phyloP scores from a whole-genome alignment of 768 basidiomycete species.

The Neoboletus magnificus region DNA sequence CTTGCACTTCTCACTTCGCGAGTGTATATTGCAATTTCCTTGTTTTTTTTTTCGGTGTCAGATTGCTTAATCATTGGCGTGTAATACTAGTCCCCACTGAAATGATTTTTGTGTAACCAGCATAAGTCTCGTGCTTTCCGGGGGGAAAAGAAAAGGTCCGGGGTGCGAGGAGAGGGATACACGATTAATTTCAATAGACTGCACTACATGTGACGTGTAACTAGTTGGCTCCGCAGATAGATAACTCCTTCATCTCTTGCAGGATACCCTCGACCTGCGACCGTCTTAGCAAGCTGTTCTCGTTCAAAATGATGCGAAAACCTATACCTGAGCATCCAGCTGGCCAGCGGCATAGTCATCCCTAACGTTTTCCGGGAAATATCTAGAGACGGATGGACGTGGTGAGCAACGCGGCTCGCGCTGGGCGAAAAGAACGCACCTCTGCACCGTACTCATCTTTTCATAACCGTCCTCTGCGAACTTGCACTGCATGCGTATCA shows the following conservation, averaged over 20 bases:
- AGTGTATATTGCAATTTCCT: conserved; percentile 20
- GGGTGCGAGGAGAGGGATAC: conserved; percentile 3
- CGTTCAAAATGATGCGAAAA: neutral
- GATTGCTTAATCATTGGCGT: conserved; percentile 16
- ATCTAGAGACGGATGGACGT: conserved; percentile 42
- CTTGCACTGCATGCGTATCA: conserved; percentile 97
- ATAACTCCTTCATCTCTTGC: conserved; percentile 94
- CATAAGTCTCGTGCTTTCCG: conserved; percentile 1
- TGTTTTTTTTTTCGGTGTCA: conserved; percentile 1
- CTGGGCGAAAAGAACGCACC: conserved; percentile 38
- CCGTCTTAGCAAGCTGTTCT: neutral
- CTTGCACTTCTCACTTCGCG: conserved; percentile 10
- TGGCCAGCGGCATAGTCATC: conserved; percentile 98
- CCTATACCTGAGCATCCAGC: conserved; percentile 81
- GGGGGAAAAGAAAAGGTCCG: neutral
- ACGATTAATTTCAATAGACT: neutral
- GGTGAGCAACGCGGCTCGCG: neutral
- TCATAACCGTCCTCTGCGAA: conserved; percentile 99
- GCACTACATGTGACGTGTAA: neutral
- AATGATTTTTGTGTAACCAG: conserved; percentile 12
- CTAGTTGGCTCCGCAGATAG: conserved; percentile 76
- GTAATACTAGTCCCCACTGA: conserved; percentile 18
- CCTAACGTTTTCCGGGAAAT: conserved; percentile 84
- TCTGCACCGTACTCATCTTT: conserved; percentile 90
- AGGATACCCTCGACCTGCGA: conserved; percentile 89